phyloP scores from a whole-genome alignment of 371 early-diverging fungal species.

The Circinella umbellata region DNA sequence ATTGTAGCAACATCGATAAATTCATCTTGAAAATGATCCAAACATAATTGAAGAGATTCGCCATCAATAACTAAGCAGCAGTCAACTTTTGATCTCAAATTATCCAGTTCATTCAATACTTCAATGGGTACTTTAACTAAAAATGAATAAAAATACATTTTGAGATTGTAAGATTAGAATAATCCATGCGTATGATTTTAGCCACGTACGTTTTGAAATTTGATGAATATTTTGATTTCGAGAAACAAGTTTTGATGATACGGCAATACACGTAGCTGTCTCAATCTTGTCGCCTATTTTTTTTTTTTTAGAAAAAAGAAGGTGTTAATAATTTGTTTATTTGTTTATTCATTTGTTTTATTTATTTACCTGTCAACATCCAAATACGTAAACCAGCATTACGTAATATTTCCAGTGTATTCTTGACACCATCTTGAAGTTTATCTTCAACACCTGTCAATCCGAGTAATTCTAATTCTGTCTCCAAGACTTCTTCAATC shows the following conservation, averaged over 20 bases:
- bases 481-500: conserved; percentile 76
- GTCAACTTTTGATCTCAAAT: conserved; percentile 64
- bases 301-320: neutral
- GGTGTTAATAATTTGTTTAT: neutral
- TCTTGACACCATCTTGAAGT: conserved; percentile 94
- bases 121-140: conserved; percentile 61
- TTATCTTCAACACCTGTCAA: conserved; percentile 99
- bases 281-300: conserved; percentile 96
- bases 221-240: conserved; percentile 87
- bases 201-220: conserved; percentile 64
- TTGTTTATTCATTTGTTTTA: neutral
- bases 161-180: too few relatives aligned
- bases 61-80: conserved; percentile 98
- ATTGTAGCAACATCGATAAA: conserved; percentile 85
- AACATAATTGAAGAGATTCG: conserved; percentile 78
- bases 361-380: conserved; percentile 91
- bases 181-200: too few relatives aligned
- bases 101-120: conserved; percentile 72
- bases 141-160: neutral
- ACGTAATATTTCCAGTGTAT: conserved; percentile 91
- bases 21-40: conserved; percentile 78
- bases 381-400: conserved; percentile 98
- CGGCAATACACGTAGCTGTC: conserved; percentile 98
- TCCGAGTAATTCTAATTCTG: conserved; percentile 93
- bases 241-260: conserved; percentile 91